Evolutionary conservation across 495 filamentous ascomycete genomes (phyloP), one percentile per base, ranked within the genome.

Genomic region (Lophiostoma macrostomum): DNA sequence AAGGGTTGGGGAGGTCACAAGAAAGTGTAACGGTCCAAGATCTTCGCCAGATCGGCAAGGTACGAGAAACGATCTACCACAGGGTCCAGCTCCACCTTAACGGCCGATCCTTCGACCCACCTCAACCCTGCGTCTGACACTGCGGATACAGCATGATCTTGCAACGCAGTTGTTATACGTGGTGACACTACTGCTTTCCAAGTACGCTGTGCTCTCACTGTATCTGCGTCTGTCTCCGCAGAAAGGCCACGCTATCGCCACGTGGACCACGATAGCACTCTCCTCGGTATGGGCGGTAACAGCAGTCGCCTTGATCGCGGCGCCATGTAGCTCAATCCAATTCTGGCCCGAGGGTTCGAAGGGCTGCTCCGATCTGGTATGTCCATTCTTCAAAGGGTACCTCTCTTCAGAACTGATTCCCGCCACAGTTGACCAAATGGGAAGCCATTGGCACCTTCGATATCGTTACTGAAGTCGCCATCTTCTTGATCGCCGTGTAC

Each of bases 91-190:
- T 6, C n/a, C n/a, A 6, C 34, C 13, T 14, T 12, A 12, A 6
- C 34, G 34, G 5, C 34, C 29, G 29, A 16, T 14, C n/a, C 34
- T n/a, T n/a, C n/a, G n/a, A n/a, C n/a, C n/a, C n/a, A n/a, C n/a
- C n/a, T n/a, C 41, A 51, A 51, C 20, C 1, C 19, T 29, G 4
- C 8, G 18, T n/a, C n/a, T n/a, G n/a, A n/a, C n/a, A n/a, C n/a
- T n/a, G n/a, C n/a, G n/a, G n/a, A n/a, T 29, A 3, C 24, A 60
- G 56, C 42, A 28, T 25, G 56, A 60, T n/a, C 49, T 60, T 37
- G 49, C 32, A 4, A 35, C 42, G 1, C 56, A 53, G 36, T 48
- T 53, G 20, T 35, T 60, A 24, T 60, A 60, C 28, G 43, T 60
- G 23, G 13, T 60, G 4, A 53, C 40, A 8, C 42, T 53, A 6